A percentile compares a stretch with the other conserved stretches of the same genome.
Evolutionary conservation across 306 rosid species (phyloP).

Genomic region (Gillenia trifoliata): DNA sequence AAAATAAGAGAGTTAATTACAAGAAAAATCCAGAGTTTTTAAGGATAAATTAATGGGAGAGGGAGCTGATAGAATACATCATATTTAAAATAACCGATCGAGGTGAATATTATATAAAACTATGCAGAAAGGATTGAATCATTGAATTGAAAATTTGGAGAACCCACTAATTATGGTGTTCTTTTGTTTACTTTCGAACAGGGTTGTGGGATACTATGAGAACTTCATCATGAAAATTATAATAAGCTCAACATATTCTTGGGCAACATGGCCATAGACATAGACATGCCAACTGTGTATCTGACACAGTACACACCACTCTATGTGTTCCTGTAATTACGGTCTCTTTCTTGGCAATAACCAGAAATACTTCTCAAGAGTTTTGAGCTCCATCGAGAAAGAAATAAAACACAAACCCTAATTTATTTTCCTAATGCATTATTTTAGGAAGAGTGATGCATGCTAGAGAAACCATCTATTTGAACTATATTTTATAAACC

Average conservation of each 20-base stretch:
- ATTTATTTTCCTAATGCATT: not conserved
- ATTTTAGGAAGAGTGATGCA: too few relatives aligned
- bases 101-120: not conserved
- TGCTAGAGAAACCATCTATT: too few relatives aligned
- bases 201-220: not conserved
- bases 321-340: not conserved
- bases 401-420: not conserved
- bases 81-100: not conserved
- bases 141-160: not conserved
- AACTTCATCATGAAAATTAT: not conserved
- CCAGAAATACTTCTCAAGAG: not conserved
- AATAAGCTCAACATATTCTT: not conserved
- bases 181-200: not conserved
- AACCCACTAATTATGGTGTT: not conserved
- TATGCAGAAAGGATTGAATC: not conserved
- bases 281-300: conserved; percentile 3
- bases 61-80: not conserved
- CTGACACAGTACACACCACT: not conserved
- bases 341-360: not conserved
- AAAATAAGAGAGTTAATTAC: not conserved
- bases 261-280: conserved; percentile 1
- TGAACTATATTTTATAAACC: too few relatives aligned
- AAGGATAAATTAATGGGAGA: not conserved
- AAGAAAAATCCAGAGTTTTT: not conserved
- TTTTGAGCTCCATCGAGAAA: not conserved